Conservation (phyloP, 345 rosid genomes). For the Sisymbrium irio region DNA sequence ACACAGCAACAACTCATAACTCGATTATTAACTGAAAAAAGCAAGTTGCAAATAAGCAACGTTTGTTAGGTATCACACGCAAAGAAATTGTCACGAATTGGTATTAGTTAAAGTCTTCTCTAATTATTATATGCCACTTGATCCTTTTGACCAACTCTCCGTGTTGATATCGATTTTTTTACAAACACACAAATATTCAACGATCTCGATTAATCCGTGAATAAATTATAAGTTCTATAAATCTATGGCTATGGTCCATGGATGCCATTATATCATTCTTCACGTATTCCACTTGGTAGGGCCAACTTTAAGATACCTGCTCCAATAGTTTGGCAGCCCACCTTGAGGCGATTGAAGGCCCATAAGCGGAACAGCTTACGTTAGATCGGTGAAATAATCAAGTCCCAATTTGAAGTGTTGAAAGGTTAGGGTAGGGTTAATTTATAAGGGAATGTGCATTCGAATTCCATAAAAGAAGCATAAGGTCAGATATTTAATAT, state of each 20-base stretch:
- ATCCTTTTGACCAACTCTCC: not conserved
- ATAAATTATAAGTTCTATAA: not conserved
- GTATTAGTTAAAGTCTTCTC: not conserved
- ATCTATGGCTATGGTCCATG: not conserved
- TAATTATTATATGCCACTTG: not conserved
- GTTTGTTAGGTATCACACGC: not conserved
- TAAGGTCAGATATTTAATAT: not conserved
- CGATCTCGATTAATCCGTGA: not conserved
- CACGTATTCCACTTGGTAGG: slow-evolving; percentile 5
- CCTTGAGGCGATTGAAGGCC: not conserved
- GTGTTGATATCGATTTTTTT: not conserved
- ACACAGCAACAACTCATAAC: too few relatives aligned
- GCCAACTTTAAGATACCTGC: not conserved
- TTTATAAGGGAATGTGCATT: not conserved
- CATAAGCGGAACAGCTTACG: not conserved
- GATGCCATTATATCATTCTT: not conserved
- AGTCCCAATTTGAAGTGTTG: not conserved
- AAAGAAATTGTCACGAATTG: not conserved
- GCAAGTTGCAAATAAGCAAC: not conserved
- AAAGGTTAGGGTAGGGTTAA: not conserved
- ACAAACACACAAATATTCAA: too few relatives aligned
- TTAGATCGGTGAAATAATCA: not conserved
- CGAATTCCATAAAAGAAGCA: not conserved
- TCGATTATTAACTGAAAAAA: not conserved
- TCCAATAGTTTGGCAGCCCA: slow-evolving; percentile 2